Percentiles rank a stretch among this genome's conserved stretches.
These are phyloP conservation scores for Colletotrichum spaethianum DNA, from an alignment of 2,329 filamentous ascomycete genomes.

Conservation along the genomic window DNA sequence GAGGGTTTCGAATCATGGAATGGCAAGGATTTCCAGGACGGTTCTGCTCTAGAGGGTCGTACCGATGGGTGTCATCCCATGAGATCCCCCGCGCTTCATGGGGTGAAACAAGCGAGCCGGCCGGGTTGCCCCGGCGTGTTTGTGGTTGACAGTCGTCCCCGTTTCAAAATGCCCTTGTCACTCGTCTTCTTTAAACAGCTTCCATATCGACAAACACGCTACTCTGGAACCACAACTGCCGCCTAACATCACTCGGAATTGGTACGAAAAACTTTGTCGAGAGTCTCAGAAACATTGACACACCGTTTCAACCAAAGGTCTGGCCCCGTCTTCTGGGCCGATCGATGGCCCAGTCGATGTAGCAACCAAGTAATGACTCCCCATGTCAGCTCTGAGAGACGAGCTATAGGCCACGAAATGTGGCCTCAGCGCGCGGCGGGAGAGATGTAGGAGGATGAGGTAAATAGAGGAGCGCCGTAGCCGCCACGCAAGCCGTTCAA, in stretches of 20 bases:
- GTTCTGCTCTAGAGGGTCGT: background rate
- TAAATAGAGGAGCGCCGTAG: slow-evolving; percentile 2
- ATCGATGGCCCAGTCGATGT: background rate
- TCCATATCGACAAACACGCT: background rate
- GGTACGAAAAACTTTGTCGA: background rate
- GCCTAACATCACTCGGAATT: background rate
- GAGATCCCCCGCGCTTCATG: background rate
- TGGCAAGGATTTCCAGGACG: background rate
- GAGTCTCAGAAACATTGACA: background rate
- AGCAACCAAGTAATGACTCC: background rate
- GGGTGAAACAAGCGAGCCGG: slow-evolving; percentile 14
- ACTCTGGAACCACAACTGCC: background rate
- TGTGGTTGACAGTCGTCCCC: background rate
- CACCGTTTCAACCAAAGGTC: background rate
- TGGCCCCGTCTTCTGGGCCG: background rate
- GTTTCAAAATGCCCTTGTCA: background rate
- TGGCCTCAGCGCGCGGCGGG: background rate
- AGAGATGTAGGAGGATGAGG: background rate
- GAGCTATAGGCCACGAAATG: background rate
- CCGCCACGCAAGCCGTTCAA: background rate
- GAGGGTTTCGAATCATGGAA: background rate
- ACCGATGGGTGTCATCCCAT: slow-evolving; percentile 18
- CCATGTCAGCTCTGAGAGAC: background rate
- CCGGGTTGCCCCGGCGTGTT: slow-evolving; percentile 7
- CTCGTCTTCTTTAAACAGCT: background rate